phyloP scores from a whole-genome alignment of 352 stramenopile species.

The Phytophthora citricola region DNA sequence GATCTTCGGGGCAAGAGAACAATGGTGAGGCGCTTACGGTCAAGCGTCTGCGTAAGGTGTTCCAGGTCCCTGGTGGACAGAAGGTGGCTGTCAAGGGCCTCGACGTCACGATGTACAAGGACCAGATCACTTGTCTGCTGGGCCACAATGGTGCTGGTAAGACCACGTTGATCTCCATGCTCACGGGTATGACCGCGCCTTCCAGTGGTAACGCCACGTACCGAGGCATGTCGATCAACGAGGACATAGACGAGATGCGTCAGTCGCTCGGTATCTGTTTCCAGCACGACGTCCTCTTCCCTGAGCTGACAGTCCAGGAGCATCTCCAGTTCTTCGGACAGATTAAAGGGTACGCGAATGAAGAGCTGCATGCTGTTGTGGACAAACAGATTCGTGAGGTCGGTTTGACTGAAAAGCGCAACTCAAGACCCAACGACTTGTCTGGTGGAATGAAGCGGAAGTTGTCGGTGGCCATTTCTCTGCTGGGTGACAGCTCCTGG shows the following conservation, averaged over 20 bases:
- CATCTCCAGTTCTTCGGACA: slow-evolving; percentile 71
- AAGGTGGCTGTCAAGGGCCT: slow-evolving; percentile 91
- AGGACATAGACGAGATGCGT: slow-evolving; percentile 79
- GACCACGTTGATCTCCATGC: slow-evolving; percentile 81
- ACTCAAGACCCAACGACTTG: slow-evolving; percentile 53
- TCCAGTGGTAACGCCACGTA: slow-evolving; percentile 64
- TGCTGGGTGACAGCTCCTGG: slow-evolving; percentile 86
- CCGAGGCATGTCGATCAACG: slow-evolving; percentile 64
- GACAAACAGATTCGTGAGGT: slow-evolving; percentile 55
- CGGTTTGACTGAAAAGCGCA: slow-evolving; percentile 59
- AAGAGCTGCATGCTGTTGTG: slow-evolving; percentile 36
- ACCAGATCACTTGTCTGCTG: slow-evolving; percentile 78
- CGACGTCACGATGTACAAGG: slow-evolving; percentile 78
- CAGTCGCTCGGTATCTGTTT: slow-evolving; percentile 77
- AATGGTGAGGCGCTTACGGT: slow-evolving; percentile 61
- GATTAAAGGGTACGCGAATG: slow-evolving; percentile 57
- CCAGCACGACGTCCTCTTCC: slow-evolving; percentile 81
- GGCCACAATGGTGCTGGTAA: slow-evolving; percentile 86
- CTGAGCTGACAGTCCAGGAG: slow-evolving; percentile 72
- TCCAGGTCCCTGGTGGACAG: slow-evolving; percentile 74
- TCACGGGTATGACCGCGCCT: slow-evolving; percentile 64
- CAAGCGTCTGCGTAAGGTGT: slow-evolving; percentile 75
- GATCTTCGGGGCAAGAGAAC: slow-evolving; percentile 55
- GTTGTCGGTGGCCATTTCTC: slow-evolving; percentile 85
- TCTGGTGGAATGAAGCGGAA: slow-evolving; percentile 92